Conservation (phyloP, 768 basidiomycete species). For the Lanmaoa rubissima region DNA sequence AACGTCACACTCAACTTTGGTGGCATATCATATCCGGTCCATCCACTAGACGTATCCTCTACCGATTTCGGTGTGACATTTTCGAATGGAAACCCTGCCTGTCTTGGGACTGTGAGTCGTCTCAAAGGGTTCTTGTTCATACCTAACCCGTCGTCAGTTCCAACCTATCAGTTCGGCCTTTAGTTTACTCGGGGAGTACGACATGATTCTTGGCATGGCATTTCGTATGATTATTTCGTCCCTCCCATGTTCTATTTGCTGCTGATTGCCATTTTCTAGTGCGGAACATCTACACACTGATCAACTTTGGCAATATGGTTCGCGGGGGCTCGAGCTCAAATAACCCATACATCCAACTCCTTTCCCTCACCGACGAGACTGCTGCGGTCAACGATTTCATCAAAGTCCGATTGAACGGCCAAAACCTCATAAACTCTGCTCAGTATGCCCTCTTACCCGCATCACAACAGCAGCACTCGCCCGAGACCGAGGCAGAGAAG, state of each 20-base stretch:
- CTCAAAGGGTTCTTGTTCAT: neutral
- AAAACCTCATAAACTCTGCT: conserved; percentile 52
- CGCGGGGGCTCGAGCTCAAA: conserved; percentile 44
- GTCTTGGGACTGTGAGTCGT: conserved; percentile 63
- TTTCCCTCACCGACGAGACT: conserved; percentile 52
- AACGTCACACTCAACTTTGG: conserved; percentile 73
- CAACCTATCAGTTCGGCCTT: conserved; percentile 83
- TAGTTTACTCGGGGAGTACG: conserved; percentile 72
- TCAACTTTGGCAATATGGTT: conserved; percentile 73
- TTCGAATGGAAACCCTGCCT: conserved; percentile 51
- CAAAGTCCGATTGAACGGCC: conserved; percentile 54
- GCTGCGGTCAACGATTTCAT: conserved; percentile 68
- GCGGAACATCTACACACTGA: conserved; percentile 69
- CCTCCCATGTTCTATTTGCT: neutral
- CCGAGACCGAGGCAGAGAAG: conserved; percentile 61
- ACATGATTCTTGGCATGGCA: conserved; percentile 81
- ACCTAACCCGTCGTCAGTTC: conserved; percentile 46
- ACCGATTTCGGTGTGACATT: conserved; percentile 49
- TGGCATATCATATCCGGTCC: conserved; percentile 64
- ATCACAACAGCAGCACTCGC: conserved; percentile 58
- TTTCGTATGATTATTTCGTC: conserved; percentile 51
- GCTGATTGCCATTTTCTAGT: conserved; percentile 42
- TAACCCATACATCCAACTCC: conserved; percentile 69
- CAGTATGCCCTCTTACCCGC: conserved; percentile 61
- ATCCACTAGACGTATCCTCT: conserved; percentile 68